These are phyloP conservation scores for Pisolithus thermaeus DNA, from an alignment of 1,284 basidiomycete genomes.

Conservation along the genomic window DNA sequence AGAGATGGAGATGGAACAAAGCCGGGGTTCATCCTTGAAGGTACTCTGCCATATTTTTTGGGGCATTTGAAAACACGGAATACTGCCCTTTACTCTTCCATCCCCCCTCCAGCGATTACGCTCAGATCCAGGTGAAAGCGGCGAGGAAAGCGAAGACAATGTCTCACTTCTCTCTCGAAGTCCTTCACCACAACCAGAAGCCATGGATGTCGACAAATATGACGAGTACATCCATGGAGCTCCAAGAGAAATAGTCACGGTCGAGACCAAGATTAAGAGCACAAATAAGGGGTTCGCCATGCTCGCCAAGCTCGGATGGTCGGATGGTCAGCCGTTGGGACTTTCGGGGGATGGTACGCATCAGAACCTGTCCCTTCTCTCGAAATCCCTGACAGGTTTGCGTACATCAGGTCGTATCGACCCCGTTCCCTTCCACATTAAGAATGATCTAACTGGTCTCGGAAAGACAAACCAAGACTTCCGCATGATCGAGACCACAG, in stretches of 20 bases:
- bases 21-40: conserved; percentile 38
- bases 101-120: conserved; percentile 55
- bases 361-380: neutral
- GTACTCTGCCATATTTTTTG: conserved; percentile 56
- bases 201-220: conserved; percentile 61
- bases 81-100: conserved; percentile 47
- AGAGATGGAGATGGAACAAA: conserved; percentile 21
- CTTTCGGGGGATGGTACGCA: conserved; percentile 62
- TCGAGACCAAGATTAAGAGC: conserved; percentile 71
- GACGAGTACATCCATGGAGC: conserved; percentile 54
- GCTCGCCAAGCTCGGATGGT: conserved; percentile 76
- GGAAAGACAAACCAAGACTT: conserved; percentile 74
- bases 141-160: conserved; percentile 46
- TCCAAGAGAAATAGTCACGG: conserved; percentile 61
- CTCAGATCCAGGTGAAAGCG: conserved; percentile 33
- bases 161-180: conserved; percentile 67
- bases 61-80: conserved; percentile 31
- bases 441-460: conserved; percentile 69
- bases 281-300: conserved; percentile 75
- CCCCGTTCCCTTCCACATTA: conserved; percentile 73
- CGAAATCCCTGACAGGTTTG: neutral
- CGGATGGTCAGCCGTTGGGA: conserved; percentile 70
- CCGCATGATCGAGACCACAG: conserved; percentile 75
- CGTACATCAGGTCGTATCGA: conserved; percentile 65
- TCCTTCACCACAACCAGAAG: conserved; percentile 50